Base-by-base conservation (phyloP, 169 alveolate species). In the Plasmodium vivax region DNA sequence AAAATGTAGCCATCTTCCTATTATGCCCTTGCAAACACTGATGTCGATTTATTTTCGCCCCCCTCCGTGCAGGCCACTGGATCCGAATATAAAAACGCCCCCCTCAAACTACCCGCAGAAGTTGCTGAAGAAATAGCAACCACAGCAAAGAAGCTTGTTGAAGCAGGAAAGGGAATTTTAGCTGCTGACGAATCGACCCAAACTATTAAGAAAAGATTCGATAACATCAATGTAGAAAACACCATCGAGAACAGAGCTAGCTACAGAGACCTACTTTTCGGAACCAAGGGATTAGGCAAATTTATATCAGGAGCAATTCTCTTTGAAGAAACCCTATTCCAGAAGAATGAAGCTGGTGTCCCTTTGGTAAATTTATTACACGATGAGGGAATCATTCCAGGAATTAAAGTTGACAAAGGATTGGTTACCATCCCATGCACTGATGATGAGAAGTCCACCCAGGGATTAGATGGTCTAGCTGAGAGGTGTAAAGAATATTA, bases 181-280 rank as follows among this genome's bases (percentile, higher is more conserved):
- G 99, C 99, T 30, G 99, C 99, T 36, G 99, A 99, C 94, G 99
- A 99, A 97, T 98, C 99, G 41, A 98, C 99, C 38, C 99, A 99
- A 84, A 99, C 99, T 32, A 99, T 99, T 77, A 99, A 99, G 95
- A 98, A 98, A 96, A 97, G 99, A 75, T 99, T 99, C 95, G 99
- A 97, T 75, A 94, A 95, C 82, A 98, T 98, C 10, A 97, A 98
- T 32, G 97, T 99, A 47, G 99, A 98, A 95, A 99, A 99, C 96
- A 98, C 98, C 12, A 99, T 98, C 88, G 99, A 97, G 87, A 97
- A 99, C 96, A 97, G 99, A 94, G 98, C 99, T 58, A 98, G 98
- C 47, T 99, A 99, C 96, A 97, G 99, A 83, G 99, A 98, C 75
- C 93, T 99, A 56, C 98, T 99, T 41, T 98, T 99, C 98, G 98